Evolutionary conservation across 768 basidiomycete species (phyloP), one percentile per base, ranked within the genome.

Genomic region (Suillus subluteus): DNA sequence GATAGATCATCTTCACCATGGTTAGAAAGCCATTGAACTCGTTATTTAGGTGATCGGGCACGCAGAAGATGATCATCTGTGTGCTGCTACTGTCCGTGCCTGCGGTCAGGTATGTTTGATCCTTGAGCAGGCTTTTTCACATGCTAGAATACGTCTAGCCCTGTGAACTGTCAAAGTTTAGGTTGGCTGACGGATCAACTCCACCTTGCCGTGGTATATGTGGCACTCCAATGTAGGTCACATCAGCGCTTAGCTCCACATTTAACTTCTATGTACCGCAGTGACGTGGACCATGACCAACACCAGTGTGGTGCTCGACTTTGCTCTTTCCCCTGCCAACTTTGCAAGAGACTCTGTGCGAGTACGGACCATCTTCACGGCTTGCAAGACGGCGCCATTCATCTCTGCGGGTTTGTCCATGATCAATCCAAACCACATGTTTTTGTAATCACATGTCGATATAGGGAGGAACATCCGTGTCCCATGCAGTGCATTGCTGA

Each of bases 321-420:
- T 46, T 89, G 89, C 68, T 87, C 88, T 0, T 68, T 86, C 8
- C 67, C 73, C 5, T 89, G 88, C 69, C 79, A 84, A 62, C 73
- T 90, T 6, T 90, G 88, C 71, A 84, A 81, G 67, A 80, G 87
- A 16, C 75, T 86, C 30, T 89, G 88, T 66, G 75, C 81, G 1
- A 69, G 75, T 55, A 68, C 71, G n/a, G 73, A 86, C 65, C 88
- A 89, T 75, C 76, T 89, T 56, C 88, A 89, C 62, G 86, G 81
- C 1, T 76, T 87, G 5, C 70, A 80, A n/a, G 64, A 68, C 2
- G 71, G 65, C 6, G 75, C 78, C 0, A 65, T 81, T 32, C 88
- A 89, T 76, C 80, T 89, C 41, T 89, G 88, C 79, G 87, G 87
- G 88, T 87, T n/a, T 44, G 74, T 70, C n/a, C n/a, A n/a, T 9